Percentiles rank a stretch among this genome's conserved stretches.
Conservation (phyloP, 2,329 filamentous ascomycete species). For the Penicillium sp. region DNA sequence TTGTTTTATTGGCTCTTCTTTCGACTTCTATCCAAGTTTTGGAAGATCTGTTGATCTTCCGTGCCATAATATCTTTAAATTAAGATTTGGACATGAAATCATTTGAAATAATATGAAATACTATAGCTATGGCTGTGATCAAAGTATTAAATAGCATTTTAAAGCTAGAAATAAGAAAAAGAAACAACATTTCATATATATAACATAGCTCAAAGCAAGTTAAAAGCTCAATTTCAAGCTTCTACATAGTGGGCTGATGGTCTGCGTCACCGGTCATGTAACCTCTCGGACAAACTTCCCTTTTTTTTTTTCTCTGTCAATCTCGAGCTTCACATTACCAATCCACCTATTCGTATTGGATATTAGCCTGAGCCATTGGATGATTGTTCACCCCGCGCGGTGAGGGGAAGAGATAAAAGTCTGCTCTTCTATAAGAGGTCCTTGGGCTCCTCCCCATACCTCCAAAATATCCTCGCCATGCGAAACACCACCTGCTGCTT, state of each 20-base stretch:
- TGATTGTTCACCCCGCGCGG: slow-evolving; percentile 4
- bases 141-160: neutral
- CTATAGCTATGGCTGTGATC: neutral
- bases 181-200: no score
- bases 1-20: neutral
- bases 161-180: neutral
- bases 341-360: neutral
- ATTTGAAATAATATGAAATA: neutral
- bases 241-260: slow-evolving; percentile 8
- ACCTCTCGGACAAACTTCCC: neutral
- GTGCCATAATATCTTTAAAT: neutral
- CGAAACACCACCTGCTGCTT: slow-evolving; percentile 52
- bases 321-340: slow-evolving; percentile 4
- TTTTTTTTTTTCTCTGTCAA: neutral
- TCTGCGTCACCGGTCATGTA: slow-evolving; percentile 3
- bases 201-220: neutral
- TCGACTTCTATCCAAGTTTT: neutral
- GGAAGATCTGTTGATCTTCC: slow-evolving; percentile 6
- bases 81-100: neutral
- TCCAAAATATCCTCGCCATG: slow-evolving; percentile 20
- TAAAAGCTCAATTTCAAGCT: neutral
- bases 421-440: neutral
- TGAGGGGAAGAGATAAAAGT: slow-evolving; percentile 7
- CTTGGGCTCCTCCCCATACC: neutral
- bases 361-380: neutral